Base-by-base conservation (phyloP, 1,139 yeast species). In the Pichia kudriavzevii region DNA sequence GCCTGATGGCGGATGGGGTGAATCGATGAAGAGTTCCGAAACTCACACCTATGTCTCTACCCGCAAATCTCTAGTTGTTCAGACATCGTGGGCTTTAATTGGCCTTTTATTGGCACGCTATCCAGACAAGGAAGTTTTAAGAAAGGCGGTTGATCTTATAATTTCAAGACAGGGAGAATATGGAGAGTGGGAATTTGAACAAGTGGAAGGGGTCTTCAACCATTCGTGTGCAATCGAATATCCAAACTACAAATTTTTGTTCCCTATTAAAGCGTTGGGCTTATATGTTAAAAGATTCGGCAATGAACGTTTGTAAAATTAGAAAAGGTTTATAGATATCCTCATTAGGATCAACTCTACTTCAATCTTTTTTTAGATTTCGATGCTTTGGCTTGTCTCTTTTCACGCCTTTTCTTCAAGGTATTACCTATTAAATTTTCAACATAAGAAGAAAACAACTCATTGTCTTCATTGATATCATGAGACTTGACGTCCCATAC, bases 1-100 rank as follows among this genome's bases (percentile, higher is more conserved):
- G 50, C 59, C 59, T 4, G 98, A 91, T 56, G 99, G 98, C 15
- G 98, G 98, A 0, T 93, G 98, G 98, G 84, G 94, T 35, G 99
- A 93, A 57, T 68, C 79, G 2, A 79, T 81, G 82, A 79, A 70
- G 47, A 70, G 93, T 2, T 79, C 91, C 52, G 97, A 88, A 55
- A 70, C 84, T 1, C 93, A 81, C 47, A 65, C 79, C 0, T 93
- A 88, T 58, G 83, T 91, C 4, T 43, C 51, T 15, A 70, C 74
- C 16, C 71, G 69, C 11, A 55, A 67, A 34, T 78, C 95, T 1
- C 69, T 80, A 40, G 80, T 80, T 1, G 95, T 91, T 0, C 97
- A 88, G 55, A 87, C 97, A 0, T 72, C 96, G 0, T 93, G 98
- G 98, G 94, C 82, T 1, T 53, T 83, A 7, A 83, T 91, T 46